Evolutionary conservation across 257 asterid genomes (phyloP), one percentile per base, ranked within the genome.

Genomic region (Echites panduratus): DNA sequence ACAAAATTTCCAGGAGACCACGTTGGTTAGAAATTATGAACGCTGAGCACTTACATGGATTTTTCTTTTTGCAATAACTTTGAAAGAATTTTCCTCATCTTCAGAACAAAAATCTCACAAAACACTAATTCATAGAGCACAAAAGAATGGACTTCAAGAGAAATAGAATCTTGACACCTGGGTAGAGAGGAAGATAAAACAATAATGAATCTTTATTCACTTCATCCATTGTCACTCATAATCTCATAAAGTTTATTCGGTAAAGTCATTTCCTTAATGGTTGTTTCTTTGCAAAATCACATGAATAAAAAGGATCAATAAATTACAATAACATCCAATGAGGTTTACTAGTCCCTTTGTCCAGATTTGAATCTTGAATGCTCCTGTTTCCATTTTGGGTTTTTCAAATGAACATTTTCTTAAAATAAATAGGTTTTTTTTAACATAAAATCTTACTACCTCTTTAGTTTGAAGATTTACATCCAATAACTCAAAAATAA

Each of bases 1-100:
- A 83, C 77, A 86, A 6, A 59, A 79, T 69, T 43, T 75, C 67
- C 66, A 63, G 52, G 10, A 65, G 32, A 20, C n/a, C 40, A n/a
- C 11, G 70, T 26, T 47, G 71, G 49, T 27, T 48, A 52, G 68
- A 40, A 16, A 66, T 52, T 14, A 38, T 49, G 54, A 22, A 43
- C 22, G 41, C 5, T 27, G 1, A 12, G 24, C 20, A 8, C 26
- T 0, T 45, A 50, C 26, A 13, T 26, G 71, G 38, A 32, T 12
- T 13, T 48, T 13, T 9, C 44, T 4, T 22, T 27, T 41, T n/a
- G n/a, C 24, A 4, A 20, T 32, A 8, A 8, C 27, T 17, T 20
- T 38, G 26, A 16, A 38, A 20, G 35, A 50, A 32, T 62, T 43
- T 43, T 50, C 48, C 44, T 69, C 8, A 10, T 9, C 43, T 20